Evolutionary conservation across 2,329 filamentous ascomycete species (phyloP), one percentile per base, ranked within the genome.

Genomic region (Teratosphaeria nubilosa): DNA sequence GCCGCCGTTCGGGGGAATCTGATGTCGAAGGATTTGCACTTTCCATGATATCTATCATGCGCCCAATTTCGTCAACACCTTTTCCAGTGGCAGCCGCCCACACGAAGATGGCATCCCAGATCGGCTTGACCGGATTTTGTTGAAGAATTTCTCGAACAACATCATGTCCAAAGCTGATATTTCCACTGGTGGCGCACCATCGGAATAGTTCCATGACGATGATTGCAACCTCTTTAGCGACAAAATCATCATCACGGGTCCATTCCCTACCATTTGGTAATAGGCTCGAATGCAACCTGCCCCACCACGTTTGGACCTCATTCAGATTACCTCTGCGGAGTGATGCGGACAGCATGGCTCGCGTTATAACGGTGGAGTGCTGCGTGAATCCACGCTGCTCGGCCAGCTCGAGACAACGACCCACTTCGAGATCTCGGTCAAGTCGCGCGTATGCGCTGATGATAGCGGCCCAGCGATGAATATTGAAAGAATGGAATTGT

Each of bases 1-100:
- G 58, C 16, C 75, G 74, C 58, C 77, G 69, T 58, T 79, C 71
- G 60, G 78, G 70, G 61, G 77, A 80, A 54, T 78, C 74, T 1
- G 51, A 24, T 9, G 61, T 58, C 14, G 55, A 54, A n/a, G 65
- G 58, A 56, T 70, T 68, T 10, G 65, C 63, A 10, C 63, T 58
- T 55, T 77, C 72, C 79, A 90, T 86, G 22, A 85, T 78, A 51
- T 82, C 77, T 59, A 94, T 82, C 83, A 91, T 90, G 63, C 85
- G 82, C 57, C 83, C 80, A 60, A 91, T 79, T 68, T 90, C 85
- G 70, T 90, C 83, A 1, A 87, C 82, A 1, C 84, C 83, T 68
- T 86, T 88, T 22, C 86, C 87, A 57, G 84, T 82, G 7, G 86
- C 80, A 13, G 88, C 85, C 31, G 89, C 86, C 84, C 87, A 91